Conservation (phyloP, 225 moss, liverwort and hornwort genomes). For the Asterella californica region DNA sequence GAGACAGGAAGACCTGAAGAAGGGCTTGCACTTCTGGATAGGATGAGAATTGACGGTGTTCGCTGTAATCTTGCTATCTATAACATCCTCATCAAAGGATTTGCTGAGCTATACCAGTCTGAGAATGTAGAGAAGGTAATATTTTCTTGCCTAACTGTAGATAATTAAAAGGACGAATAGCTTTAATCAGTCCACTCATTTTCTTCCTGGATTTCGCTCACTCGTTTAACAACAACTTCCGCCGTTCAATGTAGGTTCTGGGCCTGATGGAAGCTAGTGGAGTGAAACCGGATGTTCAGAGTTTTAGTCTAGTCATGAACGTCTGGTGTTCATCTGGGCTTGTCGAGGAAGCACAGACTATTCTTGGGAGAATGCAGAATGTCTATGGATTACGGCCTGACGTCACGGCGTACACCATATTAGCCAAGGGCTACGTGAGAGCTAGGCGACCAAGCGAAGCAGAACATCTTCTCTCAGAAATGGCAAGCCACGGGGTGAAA, state of each 20-base stretch:
- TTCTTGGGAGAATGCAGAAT: constrained; percentile 49
- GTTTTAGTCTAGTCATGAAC: constrained; percentile 87
- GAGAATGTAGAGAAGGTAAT: constrained; percentile 66
- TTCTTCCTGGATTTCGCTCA: background rate
- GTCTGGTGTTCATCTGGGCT: constrained; percentile 71
- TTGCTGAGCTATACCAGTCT: constrained; percentile 63
- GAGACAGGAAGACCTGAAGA: constrained; percentile 50
- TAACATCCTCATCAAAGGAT: constrained; percentile 82
- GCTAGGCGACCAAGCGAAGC: constrained; percentile 67
- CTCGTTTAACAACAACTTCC: background rate
- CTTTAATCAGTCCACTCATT: background rate
- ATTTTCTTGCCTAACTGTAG: background rate
- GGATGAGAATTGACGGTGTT: constrained; percentile 55
- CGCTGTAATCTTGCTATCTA: constrained; percentile 61
- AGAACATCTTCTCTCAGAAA: constrained; percentile 59
- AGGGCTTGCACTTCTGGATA: constrained; percentile 43
- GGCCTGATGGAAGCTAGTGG: constrained; percentile 56
- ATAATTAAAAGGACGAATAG: background rate
- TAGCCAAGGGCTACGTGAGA: constrained; percentile 80
- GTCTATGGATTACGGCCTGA: constrained; percentile 58
- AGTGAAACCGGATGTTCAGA: constrained; percentile 72
- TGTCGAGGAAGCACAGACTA: constrained; percentile 65
- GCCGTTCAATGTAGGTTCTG: constrained; percentile 51
- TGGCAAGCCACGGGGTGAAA: constrained; percentile 51
- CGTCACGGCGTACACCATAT: constrained; percentile 76